Conservation (phyloP, 306 rosid species). For the Lupinus albus region DNA sequence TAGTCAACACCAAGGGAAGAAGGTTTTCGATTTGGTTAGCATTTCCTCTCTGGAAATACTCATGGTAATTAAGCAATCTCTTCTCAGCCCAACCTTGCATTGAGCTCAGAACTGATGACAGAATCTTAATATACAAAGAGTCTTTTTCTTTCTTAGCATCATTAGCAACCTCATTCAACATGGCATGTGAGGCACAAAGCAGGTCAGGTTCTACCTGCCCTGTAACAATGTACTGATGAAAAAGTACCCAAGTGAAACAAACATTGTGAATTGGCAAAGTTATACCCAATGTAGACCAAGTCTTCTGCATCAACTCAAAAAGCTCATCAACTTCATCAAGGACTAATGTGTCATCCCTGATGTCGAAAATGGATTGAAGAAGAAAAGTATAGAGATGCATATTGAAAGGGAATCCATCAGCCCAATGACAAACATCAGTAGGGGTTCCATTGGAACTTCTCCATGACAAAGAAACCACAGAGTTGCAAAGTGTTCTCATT, state of each 20-base stretch:
- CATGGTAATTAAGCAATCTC: constrained; percentile 80
- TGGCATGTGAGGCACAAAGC: constrained; percentile 69
- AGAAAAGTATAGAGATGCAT: constrained; percentile 68
- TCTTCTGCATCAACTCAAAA: constrained; percentile 80
- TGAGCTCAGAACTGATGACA: constrained; percentile 63
- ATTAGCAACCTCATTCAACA: constrained; percentile 71
- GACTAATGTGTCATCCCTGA: constrained; percentile 74
- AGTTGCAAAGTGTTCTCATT: constrained; percentile 76
- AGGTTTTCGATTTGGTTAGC: constrained; percentile 71
- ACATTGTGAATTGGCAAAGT: constrained; percentile 67
- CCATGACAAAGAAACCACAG: constrained; percentile 80
- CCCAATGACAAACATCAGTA: constrained; percentile 91
- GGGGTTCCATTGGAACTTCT: constrained; percentile 64
- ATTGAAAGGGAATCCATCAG: constrained; percentile 88
- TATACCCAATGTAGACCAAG: constrained; percentile 80
- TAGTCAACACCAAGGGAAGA: constrained; percentile 68
- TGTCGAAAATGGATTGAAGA: constrained; percentile 72
- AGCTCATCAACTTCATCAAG: constrained; percentile 92
- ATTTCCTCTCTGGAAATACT: constrained; percentile 73
- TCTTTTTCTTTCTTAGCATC: constrained; percentile 72
- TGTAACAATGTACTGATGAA: constrained; percentile 66
- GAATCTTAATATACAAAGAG: constrained; percentile 52
- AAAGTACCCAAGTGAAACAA: constrained; percentile 88
- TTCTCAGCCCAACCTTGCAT: constrained; percentile 76
- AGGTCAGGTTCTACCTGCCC: constrained; percentile 80